Percentiles rank a stretch among this genome's conserved stretches.
Evolutionary conservation across 2,329 filamentous ascomycete genomes (phyloP).

Genomic region (Alternaria hordeiaustralica): DNA sequence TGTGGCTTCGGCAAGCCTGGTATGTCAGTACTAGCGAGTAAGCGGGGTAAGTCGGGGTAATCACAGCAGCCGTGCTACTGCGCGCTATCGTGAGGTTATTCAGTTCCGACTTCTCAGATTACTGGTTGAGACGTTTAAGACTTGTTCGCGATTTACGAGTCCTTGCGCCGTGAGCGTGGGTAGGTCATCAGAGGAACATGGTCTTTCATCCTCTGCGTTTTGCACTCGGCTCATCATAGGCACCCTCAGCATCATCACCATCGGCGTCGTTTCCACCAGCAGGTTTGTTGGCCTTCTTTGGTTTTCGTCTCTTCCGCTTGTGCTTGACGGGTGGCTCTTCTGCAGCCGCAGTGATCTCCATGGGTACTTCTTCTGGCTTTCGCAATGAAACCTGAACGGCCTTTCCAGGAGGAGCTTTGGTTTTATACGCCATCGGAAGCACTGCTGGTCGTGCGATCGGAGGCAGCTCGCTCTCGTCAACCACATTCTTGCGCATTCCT

Average conservation of each 20-base stretch:
- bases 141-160: neutral
- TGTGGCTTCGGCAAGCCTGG: slow-evolving; percentile 24
- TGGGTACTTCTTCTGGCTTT: neutral
- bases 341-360: neutral
- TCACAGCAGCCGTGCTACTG: neutral
- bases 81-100: neutral
- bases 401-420: neutral
- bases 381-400: neutral
- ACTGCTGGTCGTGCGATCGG: slow-evolving; percentile 27
- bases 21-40: slow-evolving; percentile 29
- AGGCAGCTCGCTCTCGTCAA: slow-evolving; percentile 16
- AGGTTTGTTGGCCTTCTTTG: slow-evolving; percentile 8
- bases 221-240: slow-evolving; percentile 15
- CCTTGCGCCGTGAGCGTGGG: neutral
- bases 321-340: slow-evolving; percentile 22
- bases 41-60: slow-evolving; percentile 26
- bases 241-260: slow-evolving; percentile 3
- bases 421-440: slow-evolving; percentile 11
- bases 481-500: slow-evolving; percentile 19
- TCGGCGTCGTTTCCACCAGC: slow-evolving; percentile 12
- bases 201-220: slow-evolving; percentile 26
- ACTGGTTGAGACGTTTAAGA: neutral
- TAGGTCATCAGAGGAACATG: neutral
- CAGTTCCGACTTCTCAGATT: no score
- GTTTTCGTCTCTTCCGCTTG: slow-evolving; percentile 32